phyloP scores from a whole-genome alignment of 2,329 filamentous ascomycete species.

The Trichoderma afroharzianum region DNA sequence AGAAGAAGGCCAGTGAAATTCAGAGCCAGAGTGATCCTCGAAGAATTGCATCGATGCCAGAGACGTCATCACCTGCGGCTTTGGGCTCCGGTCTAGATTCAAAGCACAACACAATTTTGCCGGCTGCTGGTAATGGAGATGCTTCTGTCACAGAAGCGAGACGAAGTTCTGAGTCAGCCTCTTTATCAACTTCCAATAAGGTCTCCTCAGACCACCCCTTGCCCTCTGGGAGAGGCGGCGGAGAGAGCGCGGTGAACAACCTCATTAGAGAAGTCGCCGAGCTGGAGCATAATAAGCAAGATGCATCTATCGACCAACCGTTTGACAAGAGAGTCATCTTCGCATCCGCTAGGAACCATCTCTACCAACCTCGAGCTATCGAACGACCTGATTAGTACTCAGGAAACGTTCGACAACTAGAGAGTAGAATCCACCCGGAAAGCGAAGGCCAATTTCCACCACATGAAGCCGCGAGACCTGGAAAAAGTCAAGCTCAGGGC shows the following conservation, averaged over 20 bases:
- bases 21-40: not conserved
- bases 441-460: not conserved
- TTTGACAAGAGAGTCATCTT: not conserved
- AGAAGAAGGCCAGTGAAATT: not conserved
- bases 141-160: not conserved
- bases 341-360: not conserved
- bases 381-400: constrained; percentile 22
- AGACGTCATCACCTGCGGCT: not conserved
- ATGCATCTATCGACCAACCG: not conserved
- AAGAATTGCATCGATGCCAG: constrained; percentile 7
- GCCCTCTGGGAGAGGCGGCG: not conserved
- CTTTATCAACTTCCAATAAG: not conserved
- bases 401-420: constrained; percentile 14
- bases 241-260: not conserved
- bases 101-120: not conserved
- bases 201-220: not conserved
- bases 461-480: not conserved
- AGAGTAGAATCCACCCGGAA: not conserved
- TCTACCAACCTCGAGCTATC: not conserved
- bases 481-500: not conserved
- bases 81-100: not conserved
- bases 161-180: not conserved
- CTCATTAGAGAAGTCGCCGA: not conserved
- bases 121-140: not conserved
- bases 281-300: not conserved